These are phyloP conservation scores for Chondrostereum purpureum DNA, from an alignment of 1,284 basidiomycete species.

Conservation along the genomic window DNA sequence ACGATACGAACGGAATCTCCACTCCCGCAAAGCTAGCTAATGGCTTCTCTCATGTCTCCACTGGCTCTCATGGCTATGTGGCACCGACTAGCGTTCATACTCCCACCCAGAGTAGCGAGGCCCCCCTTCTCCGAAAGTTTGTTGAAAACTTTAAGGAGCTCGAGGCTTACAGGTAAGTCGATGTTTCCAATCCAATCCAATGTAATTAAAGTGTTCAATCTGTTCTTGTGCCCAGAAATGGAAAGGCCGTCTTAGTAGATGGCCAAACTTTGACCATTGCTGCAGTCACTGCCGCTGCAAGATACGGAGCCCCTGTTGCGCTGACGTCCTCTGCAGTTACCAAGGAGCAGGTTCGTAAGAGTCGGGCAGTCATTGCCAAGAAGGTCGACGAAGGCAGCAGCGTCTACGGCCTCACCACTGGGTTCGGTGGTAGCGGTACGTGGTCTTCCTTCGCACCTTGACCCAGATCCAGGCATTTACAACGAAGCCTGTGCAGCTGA, in stretches of 20 bases:
- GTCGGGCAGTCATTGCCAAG: constrained; percentile 54
- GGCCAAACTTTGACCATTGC: constrained; percentile 68
- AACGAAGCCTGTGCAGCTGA: constrained; percentile 40
- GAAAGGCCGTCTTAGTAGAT: constrained; percentile 55
- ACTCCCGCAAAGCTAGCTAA: constrained; percentile 7
- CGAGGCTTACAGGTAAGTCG: constrained; percentile 45
- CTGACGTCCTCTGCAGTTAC: constrained; percentile 40
- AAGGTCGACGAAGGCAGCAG: constrained; percentile 65
- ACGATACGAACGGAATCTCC: constrained; percentile 10
- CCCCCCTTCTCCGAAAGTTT: constrained; percentile 40
- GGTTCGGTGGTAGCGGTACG: constrained; percentile 71
- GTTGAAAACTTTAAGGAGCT: constrained; percentile 45
- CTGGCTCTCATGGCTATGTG: not conserved
- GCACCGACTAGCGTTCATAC: not conserved
- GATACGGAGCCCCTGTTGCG: constrained; percentile 49
- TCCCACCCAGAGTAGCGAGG: not conserved
- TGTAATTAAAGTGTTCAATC: too few relatives aligned
- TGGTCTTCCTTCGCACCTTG: constrained; percentile 9
- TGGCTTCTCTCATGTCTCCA: constrained; percentile 4
- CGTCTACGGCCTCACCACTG: constrained; percentile 80
- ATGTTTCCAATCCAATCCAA: too few relatives aligned
- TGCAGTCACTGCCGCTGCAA: constrained; percentile 66
- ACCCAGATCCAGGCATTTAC: constrained; percentile 21
- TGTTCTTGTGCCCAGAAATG: constrained; percentile 34
- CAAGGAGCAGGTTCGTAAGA: constrained; percentile 46